Evolutionary conservation across 805 yeast species (phyloP).

Genomic region (Torulaspora gathmanii): DNA sequence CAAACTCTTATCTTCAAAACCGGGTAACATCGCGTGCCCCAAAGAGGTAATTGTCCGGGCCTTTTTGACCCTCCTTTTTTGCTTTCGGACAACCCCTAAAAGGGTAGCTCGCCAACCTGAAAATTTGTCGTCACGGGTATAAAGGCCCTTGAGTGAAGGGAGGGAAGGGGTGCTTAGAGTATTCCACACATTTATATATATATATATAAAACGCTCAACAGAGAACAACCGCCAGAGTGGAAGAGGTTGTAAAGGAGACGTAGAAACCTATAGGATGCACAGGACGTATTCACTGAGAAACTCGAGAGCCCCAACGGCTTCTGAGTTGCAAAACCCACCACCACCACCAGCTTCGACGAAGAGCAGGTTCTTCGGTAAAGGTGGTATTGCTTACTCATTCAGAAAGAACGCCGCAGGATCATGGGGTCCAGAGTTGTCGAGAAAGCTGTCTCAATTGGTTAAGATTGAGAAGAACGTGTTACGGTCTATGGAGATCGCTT

Average conservation of each 20-base stretch:
- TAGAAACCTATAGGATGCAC: slow-evolving; percentile 58
- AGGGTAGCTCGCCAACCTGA: background rate
- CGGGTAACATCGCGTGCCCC: background rate
- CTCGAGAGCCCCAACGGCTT: slow-evolving; percentile 93
- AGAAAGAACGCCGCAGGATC: slow-evolving; percentile 73
- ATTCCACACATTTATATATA: background rate
- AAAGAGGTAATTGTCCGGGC: background rate
- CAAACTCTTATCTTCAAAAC: background rate
- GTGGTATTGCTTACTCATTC: slow-evolving; percentile 51
- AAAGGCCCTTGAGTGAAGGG: slow-evolving; percentile 5
- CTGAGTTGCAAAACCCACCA: slow-evolving; percentile 91
- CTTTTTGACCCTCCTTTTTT: background rate
- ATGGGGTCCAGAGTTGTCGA: slow-evolving; percentile 74
- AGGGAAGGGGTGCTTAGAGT: background rate
- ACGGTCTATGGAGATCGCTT: slow-evolving; percentile 71
- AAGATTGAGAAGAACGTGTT: slow-evolving; percentile 79
- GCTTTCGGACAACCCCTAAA: background rate
- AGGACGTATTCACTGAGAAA: slow-evolving; percentile 97
- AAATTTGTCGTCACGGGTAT: slow-evolving; percentile 2
- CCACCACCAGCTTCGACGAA: slow-evolving; percentile 86
- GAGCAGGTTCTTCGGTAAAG: slow-evolving; percentile 84
- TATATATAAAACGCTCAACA: background rate
- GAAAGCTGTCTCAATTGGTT: slow-evolving; percentile 67
- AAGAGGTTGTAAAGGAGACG: too few relatives aligned
- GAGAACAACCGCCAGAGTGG: background rate